phyloP scores from a whole-genome alignment of 2,329 filamentous ascomycete genomes.

The Xylaria sp. region DNA sequence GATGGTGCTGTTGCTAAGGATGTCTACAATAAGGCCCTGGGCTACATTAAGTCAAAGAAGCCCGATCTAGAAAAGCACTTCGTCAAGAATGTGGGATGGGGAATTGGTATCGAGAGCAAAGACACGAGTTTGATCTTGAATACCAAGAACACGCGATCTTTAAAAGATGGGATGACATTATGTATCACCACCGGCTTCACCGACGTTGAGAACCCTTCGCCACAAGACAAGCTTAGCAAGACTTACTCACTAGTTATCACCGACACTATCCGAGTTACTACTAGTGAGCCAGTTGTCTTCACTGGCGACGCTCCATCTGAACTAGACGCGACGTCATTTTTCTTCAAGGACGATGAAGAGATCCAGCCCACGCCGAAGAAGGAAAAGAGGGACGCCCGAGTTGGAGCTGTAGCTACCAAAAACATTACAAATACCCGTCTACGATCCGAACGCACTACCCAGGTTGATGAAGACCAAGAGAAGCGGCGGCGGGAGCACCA shows the following conservation, averaged over 20 bases:
- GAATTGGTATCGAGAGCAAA: conserved; percentile 89
- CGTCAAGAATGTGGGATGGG: conserved; percentile 87
- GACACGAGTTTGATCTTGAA: conserved; percentile 85
- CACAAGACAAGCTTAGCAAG: conserved; percentile 89
- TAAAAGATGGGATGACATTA: conserved; percentile 98
- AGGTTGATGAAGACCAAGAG: conserved; percentile 88
- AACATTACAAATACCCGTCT: conserved; percentile 95
- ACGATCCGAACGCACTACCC: conserved; percentile 86
- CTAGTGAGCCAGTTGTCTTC: conserved; percentile 82
- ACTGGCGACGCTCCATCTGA: conserved; percentile 92
- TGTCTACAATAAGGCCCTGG: conserved; percentile 85
- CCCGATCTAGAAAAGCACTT: conserved; percentile 96
- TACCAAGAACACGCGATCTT: conserved; percentile 78
- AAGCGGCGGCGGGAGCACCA: conserved; percentile 88
- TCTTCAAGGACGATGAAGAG: conserved; percentile 96
- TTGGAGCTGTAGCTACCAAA: conserved; percentile 87
- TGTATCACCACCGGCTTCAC: conserved; percentile 88
- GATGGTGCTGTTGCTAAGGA: conserved; percentile 89
- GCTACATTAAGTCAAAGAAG: conserved; percentile 84
- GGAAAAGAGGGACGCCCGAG: conserved; percentile 81
- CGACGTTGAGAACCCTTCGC: conserved; percentile 84
- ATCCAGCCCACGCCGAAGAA: conserved; percentile 87
- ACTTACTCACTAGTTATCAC: conserved; percentile 88
- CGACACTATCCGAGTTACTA: conserved; percentile 89
- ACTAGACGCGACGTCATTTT: conserved; percentile 94